Evolutionary conservation across 2,329 filamentous ascomycete species (phyloP), one percentile per base, ranked within the genome.

Genomic region (Penicillium occitanis): DNA sequence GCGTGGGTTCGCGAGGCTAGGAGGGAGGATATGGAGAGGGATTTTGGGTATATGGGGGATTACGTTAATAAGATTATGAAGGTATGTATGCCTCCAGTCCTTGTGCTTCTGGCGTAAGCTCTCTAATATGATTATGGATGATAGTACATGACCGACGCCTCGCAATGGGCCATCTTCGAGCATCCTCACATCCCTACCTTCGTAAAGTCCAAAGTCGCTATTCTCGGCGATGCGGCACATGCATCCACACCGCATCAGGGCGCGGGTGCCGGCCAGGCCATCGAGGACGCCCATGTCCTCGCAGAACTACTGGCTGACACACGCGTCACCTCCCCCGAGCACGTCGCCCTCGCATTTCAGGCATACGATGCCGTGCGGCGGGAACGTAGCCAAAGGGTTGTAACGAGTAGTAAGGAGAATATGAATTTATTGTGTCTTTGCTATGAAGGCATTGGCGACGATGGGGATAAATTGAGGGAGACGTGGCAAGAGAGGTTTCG

Each of bases 291-390:
- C 30, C 73, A 75, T 40, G 75, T 79, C 1, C 69, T 79, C 1
- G 79, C 81, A 0, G 78, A 81, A 2, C 71, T 88, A 0, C 75
- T 88, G 0, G 80, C 78, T 0, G 77, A 83, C 40, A 5, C 64
- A 2, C 66, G 69, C 6, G 75, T 82, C 2, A 66, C 68, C 0
- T 73, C 68, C 0, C 67, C 70, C 0, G 65, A 70, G 0, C 77
- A 83, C 13, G 73, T 84, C 0, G 73, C 78, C 5, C 76, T 75
- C 0, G 85, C 78, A 0, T 86, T 88, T 57, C 74, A 76, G 17
- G 81, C 80, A 0, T 88, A 84, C 51, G 85, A 88, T 68, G 74
- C 73, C 10, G 75, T 82, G 3, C 77, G 87, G 0, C 76, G 85
- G 2, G 78, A 82, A 8, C 74, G 85, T 10, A 81, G 79, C 8